Percentiles rank a stretch among this genome's conserved stretches.
phyloP scores from a whole-genome alignment of 495 filamentous ascomycete genomes.

The Neurospora tetrasperma region DNA sequence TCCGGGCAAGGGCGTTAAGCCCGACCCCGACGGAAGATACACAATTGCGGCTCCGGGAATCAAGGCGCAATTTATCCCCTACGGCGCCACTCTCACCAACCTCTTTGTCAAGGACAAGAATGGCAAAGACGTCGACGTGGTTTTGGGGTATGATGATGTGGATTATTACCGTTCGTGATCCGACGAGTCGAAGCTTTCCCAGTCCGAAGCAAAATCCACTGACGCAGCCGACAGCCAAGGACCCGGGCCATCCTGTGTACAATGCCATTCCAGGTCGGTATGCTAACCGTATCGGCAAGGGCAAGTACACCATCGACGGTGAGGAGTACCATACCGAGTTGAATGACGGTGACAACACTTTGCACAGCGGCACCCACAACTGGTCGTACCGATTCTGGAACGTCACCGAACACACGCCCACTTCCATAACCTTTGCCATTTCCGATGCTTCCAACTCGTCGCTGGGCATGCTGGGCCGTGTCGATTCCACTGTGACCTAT shows the following conservation, averaged over 20 bases:
- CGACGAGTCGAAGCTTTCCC: not conserved
- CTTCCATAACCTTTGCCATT: constrained; percentile 72
- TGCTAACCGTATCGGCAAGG: constrained; percentile 47
- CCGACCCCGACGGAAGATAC: constrained; percentile 32
- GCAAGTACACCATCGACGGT: constrained; percentile 40
- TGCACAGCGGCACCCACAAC: constrained; percentile 51
- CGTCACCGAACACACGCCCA: constrained; percentile 43
- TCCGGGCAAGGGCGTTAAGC: constrained; percentile 7
- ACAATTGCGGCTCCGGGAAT: constrained; percentile 41
- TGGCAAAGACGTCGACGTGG: constrained; percentile 42
- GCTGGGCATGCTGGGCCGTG: constrained; percentile 61
- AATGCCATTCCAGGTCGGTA: constrained; percentile 45
- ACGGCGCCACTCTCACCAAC: constrained; percentile 46
- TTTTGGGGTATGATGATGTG: constrained; percentile 43
- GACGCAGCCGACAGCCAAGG: constrained; percentile 25
- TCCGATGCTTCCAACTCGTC: constrained; percentile 53
- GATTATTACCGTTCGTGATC: constrained; percentile 36
- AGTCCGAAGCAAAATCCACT: constrained; percentile 10
- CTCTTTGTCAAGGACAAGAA: constrained; percentile 48
- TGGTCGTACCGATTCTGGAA: constrained; percentile 48
- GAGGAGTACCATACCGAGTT: constrained; percentile 38
- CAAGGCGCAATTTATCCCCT: constrained; percentile 48
- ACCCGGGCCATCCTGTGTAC: constrained; percentile 40
- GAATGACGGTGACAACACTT: constrained; percentile 48
- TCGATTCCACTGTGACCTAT: constrained; percentile 66